Percentiles rank a stretch among this genome's conserved stretches.
phyloP scores from a whole-genome alignment of 805 yeast genomes.

The Yarrowia sp. region DNA sequence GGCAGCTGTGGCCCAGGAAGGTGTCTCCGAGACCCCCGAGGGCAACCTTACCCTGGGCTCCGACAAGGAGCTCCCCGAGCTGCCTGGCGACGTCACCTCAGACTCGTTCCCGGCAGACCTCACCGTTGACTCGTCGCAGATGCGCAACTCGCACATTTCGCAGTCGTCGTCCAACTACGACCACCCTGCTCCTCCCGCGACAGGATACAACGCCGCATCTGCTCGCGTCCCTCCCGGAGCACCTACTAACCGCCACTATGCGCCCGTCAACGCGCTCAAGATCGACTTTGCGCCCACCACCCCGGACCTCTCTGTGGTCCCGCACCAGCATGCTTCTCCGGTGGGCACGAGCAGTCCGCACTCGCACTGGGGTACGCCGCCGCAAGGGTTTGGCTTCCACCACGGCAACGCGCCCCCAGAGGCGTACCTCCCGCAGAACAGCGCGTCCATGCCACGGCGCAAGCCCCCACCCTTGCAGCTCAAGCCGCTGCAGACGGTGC shows the following conservation, averaged over 20 bases:
- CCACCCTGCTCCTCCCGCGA: not conserved
- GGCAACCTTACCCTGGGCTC: not conserved
- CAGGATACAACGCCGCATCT: not conserved
- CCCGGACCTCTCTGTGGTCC: constrained; percentile 16
- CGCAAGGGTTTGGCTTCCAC: not conserved
- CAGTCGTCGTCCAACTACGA: constrained; percentile 7
- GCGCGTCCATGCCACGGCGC: not conserved
- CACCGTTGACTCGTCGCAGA: not conserved
- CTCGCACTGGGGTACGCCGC: constrained; percentile 28
- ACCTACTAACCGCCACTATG: not conserved
- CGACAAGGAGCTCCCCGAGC: not conserved
- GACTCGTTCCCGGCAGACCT: constrained; percentile 21
- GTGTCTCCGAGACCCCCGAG: not conserved
- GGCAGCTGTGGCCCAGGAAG: not conserved
- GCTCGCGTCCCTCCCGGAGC: not conserved
- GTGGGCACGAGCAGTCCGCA: constrained; percentile 21
- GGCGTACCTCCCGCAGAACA: not conserved
- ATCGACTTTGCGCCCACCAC: constrained; percentile 4
- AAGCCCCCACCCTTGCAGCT: constrained; percentile 22
- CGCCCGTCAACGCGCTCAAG: constrained; percentile 16
- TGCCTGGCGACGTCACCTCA: not conserved
- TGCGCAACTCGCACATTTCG: not conserved
- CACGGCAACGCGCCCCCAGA: constrained; percentile 6
- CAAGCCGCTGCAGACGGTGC: constrained; percentile 30
- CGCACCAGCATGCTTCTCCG: constrained; percentile 26